phyloP scores from a whole-genome alignment of 2,329 filamentous ascomycete genomes.

The Cladosporium sp. region DNA sequence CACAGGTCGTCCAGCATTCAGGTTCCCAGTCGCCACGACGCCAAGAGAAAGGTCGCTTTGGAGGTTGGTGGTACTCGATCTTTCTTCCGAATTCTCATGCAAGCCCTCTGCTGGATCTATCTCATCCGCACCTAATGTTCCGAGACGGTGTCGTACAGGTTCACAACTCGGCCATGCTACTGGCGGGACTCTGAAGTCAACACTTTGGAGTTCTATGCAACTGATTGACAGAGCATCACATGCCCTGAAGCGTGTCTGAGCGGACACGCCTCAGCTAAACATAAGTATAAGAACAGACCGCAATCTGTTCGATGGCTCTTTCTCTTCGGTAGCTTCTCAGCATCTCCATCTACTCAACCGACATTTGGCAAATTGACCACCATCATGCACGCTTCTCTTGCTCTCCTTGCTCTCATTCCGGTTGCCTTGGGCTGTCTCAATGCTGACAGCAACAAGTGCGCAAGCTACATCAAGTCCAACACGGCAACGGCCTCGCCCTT shows the following conservation, averaged over 20 bases:
- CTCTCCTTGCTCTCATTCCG: not conserved
- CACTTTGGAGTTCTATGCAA: not conserved
- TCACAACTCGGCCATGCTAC: not conserved
- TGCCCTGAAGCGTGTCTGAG: not conserved
- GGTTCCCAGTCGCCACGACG: not conserved
- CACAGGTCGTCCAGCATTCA: not conserved
- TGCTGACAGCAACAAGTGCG: not conserved
- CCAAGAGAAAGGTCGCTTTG: not conserved
- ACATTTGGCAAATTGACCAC: not conserved
- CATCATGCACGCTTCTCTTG: not conserved
- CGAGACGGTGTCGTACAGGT: not conserved
- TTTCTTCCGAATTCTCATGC: not conserved
- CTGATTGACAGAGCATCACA: not conserved
- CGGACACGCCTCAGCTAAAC: not conserved
- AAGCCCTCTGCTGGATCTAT: not conserved
- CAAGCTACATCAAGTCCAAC: conserved; percentile 6
- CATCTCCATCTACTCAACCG: not conserved
- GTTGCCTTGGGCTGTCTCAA: not conserved
- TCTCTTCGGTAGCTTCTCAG: not conserved
- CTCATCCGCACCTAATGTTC: not conserved
- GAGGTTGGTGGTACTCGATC: not conserved
- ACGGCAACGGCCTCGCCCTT: not conserved
- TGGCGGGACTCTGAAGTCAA: not conserved
- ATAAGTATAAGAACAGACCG: not conserved
- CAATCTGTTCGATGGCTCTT: not conserved